Percentiles rank a stretch among this genome's conserved stretches.
phyloP scores from a whole-genome alignment of 768 basidiomycete genomes.

The Panaeolus cyanescens region DNA sequence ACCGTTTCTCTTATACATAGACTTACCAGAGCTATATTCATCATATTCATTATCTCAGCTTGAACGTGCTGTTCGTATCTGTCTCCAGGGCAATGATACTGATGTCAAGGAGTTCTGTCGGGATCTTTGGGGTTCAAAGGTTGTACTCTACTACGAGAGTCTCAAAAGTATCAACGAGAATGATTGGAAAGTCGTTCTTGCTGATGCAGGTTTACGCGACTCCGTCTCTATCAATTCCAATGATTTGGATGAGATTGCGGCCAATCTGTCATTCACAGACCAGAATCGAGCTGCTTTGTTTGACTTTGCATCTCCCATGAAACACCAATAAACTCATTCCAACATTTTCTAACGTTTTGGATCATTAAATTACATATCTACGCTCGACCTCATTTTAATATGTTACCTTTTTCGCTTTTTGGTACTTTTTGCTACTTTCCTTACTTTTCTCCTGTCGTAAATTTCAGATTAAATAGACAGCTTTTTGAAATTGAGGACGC shows the following conservation, averaged over 20 bases:
- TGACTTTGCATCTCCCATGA: constrained; percentile 11
- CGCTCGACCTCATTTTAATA: not conserved
- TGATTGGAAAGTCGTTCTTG: constrained; percentile 13
- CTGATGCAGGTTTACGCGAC: not conserved
- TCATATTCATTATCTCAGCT: constrained; percentile 10
- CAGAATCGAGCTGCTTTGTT: constrained; percentile 9
- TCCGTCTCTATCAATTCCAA: not conserved
- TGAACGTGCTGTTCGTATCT: constrained; percentile 15
- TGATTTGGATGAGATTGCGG: not conserved
- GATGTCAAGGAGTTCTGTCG: constrained; percentile 13
- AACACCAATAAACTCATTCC: not conserved
- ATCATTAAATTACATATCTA: not conserved
- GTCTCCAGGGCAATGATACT: not conserved
- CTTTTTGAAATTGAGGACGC: not conserved
- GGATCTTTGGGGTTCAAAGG: constrained; percentile 8
- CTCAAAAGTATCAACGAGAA: not conserved
- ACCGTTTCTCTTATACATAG: not conserved
- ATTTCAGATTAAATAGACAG: not conserved
- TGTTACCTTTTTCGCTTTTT: constrained; percentile 8
- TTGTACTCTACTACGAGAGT: constrained; percentile 4
- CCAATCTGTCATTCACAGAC: constrained; percentile 12
- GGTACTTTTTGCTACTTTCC: constrained; percentile 3
- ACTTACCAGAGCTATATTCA: not conserved
- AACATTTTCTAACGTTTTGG: not conserved
- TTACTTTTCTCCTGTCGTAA: not conserved